Percentiles rank a stretch among this genome's conserved stretches.
These are phyloP conservation scores for Podospora australis DNA, from an alignment of 495 filamentous ascomycete species.

Conservation along the genomic window DNA sequence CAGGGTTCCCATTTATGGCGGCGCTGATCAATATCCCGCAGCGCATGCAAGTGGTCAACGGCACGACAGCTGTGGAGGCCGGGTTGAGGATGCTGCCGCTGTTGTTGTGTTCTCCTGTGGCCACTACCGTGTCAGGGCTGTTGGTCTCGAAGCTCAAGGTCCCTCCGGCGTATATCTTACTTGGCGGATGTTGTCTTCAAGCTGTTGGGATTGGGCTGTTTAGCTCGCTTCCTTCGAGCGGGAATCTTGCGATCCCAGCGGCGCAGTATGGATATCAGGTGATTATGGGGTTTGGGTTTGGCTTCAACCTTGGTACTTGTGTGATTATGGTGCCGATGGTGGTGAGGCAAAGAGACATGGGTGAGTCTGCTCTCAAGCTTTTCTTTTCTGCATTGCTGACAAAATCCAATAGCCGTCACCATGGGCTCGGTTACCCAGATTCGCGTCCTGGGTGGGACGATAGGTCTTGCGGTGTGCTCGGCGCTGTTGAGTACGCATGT, in stretches of 20 bases:
- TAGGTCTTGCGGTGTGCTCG: constrained; percentile 30
- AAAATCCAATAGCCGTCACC: constrained; percentile 7
- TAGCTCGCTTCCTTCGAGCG: constrained; percentile 31
- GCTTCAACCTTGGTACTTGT: constrained; percentile 33
- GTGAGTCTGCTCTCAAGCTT: constrained; percentile 25
- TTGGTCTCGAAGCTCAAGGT: constrained; percentile 29
- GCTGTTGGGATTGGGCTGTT: constrained; percentile 41
- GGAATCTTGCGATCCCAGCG: constrained; percentile 17
- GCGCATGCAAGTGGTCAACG: constrained; percentile 23
- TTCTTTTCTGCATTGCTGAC: neutral
- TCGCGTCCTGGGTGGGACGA: constrained; percentile 44
- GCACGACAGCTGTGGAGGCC: constrained; percentile 16
- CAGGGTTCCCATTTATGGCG: constrained; percentile 25
- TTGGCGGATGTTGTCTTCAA: constrained; percentile 37
- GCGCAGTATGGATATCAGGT: constrained; percentile 38
- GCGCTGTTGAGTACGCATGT: constrained; percentile 12
- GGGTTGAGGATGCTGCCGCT: constrained; percentile 36
- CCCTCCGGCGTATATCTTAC: constrained; percentile 39
- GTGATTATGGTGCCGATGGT: constrained; percentile 35
- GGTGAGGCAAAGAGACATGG: constrained; percentile 35
- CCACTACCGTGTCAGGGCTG: constrained; percentile 31
- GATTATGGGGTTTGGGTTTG: constrained; percentile 42
- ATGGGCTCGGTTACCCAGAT: constrained; percentile 43
- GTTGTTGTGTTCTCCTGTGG: constrained; percentile 31
- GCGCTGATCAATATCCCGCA: constrained; percentile 26